Evolutionary conservation across 495 filamentous ascomycete genomes (phyloP), one percentile per base, ranked within the genome.

Genomic region (Neurospora sp.): DNA sequence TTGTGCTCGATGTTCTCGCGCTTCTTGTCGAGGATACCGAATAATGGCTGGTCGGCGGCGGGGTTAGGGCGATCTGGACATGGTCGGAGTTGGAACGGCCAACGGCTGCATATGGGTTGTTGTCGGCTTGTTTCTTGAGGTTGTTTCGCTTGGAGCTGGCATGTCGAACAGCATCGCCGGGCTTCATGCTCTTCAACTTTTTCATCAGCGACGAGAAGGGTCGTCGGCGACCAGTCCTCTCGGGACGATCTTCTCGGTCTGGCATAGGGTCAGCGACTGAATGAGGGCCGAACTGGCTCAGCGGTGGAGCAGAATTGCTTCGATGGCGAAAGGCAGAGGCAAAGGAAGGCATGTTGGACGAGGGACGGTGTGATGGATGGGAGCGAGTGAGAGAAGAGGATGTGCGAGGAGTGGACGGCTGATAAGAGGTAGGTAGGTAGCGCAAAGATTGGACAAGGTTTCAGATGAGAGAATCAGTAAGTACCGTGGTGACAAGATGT

Each of bases 201-300:
- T 95, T 97, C 90, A 99, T 93, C 91, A 95, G 94, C 60, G 89
- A 91, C 31, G 95, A 90, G 81, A 99, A 98, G 6, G 95, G 95
- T 70, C 91, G 90, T 71, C 94, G 91, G 72, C 93, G 92, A 54
- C 83, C 83, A 44, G 27, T 66, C 54, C 54, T 66, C 54, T 66
- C 54, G 27, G 78, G 73, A 40, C 86, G 86, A 72, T 81, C 86
- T 78, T 81, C 71, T 71, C 82, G 81, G 72, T 83, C 83, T 84
- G 77, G 38, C 75, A 80, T 81, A 66, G 54, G 71, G 73, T 80
- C 74, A 79, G 76, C 71, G 23, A 69, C 71, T 69, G 31, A 27
- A 18, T 60, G 27, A 35, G 49, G 40, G 62, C 78, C 75, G 76
- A 78, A 75, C 20, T 44, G 39, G 62, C 54, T 41, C 38, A 71